Base-by-base conservation (phyloP, 208 protist species). In the Trypanosoma avium region DNA sequence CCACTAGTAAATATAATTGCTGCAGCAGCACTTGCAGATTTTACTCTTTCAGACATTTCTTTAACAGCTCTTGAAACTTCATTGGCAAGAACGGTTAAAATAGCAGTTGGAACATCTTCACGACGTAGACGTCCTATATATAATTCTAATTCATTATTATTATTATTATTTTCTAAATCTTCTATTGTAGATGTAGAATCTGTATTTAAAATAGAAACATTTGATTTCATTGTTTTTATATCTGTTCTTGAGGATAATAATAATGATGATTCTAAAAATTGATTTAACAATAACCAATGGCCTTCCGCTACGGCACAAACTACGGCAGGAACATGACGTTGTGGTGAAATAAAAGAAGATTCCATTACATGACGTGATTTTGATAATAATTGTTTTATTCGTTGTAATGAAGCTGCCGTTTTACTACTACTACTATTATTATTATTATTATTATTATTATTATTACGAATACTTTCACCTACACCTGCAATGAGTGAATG, bases 231-330 rank as follows among this genome's bases (percentile, higher is more conserved):
- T n/a, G 27, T 17, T n/a, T 19, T 33, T 29, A 42, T 15, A 35
- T 17, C 6, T 24, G 26, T 21, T 36, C 30, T 17, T 24, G 46
- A 32, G n/a, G 56, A 59, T 17, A 43, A 46, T 7, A 40, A 42
- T 43, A 73, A 32, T 30, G 56, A 59, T 17, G 52, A 46, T 7
- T 36, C 26, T 43, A 73, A n/a, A 57, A 73, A 67, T 26, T 67
- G 26, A 8, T 46, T 40, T n/a, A 77, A 62, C 53, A 90, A 67
- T 38, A 87, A 69, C 84, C 84, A 87, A 38, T 79, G 71, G n/a
- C 70, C 75, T 49, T 83, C 79, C n/a, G 71, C 77, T 0, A 78
- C 78, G 2, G 74, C 53, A 48, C 67, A 61, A n/a, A 80, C 73
- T 15, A 71, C 58, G 3, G 54, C 30, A 27, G 84, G 84, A 17